Base-by-base conservation (phyloP, 768 basidiomycete species). In the Lenzites betulinus region DNA sequence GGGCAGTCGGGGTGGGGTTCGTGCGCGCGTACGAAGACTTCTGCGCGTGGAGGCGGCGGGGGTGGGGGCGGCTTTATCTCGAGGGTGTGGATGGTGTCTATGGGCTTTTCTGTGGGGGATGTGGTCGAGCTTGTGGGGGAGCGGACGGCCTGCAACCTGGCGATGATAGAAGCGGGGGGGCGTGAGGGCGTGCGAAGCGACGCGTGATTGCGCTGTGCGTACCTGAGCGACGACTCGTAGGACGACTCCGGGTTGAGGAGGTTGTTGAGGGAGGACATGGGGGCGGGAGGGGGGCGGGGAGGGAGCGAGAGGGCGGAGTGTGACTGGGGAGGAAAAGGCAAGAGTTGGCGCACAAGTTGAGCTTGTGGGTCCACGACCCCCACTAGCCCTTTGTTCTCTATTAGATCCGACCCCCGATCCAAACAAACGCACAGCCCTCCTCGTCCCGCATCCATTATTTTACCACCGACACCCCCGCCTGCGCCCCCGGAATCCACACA, bases 1-100 rank as follows among this genome's bases (percentile, higher is more conserved):
- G 91, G 91, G 66, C 91, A 93, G 68, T 89, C 82, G 22, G 83
- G 84, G 69, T 93, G 91, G n/a, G 81, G 65, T 35, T 68, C 66
- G 58, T 71, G 70, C 38, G 69, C 62, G n/a, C 67, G 59, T 30
- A 69, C 65, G 52, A 65, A 33, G 22, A 69, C 59, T 44, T 67
- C 64, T 30, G 62, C 28, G 5, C 57, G 57, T 30, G 46, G 52
- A 30, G 52, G 57, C 13, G 61, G 38, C 18, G 38, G 38, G 15
- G 38, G 57, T 30, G 46, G 52, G 30, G 52, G 57, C 3, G 61
- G 52, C 35, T 46, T 58, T 5, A 59, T 20, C 49, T 58, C 57
- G 35, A 55, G 53, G 1, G 50, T n/a, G 2, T 33, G 50, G 58
- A 41, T 54, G 52, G 30, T 55, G 49, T 39, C 54, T 20, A 30